Evolutionary conservation across 305 asterid genomes (phyloP), one percentile per base, ranked within the genome.

Genomic region (Coffea humblotiana): DNA sequence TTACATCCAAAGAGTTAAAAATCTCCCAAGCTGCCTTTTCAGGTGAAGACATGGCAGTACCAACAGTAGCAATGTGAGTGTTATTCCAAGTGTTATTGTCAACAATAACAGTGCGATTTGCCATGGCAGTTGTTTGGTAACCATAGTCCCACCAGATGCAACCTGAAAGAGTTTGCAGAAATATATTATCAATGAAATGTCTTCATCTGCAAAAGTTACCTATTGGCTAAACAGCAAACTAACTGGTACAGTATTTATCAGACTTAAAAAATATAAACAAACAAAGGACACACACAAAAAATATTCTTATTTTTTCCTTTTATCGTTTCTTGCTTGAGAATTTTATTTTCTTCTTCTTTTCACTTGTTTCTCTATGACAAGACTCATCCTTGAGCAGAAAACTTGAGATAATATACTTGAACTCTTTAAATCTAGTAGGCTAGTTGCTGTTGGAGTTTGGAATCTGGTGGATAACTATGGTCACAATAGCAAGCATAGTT

Each of bases 141-240:
- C 99, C 99, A 84, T 96, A 96, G 77, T 96, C 99, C 99, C 99
- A 96, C 99, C 99, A 96, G 99, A 94, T 48, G 99, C 99, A 88
- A 96, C 98, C 98, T 96, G 87, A 78, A 86, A 25, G 54, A 79
- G 83, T 80, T 79, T 58, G 78, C 83, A 77, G 78, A 83, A 78
- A 54, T 21, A 47, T 32, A 52, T 67, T 66, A 70, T 54, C 3
- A 71, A 54, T 71, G 64, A 51, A 68, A 58, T 47, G 66, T 68
- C 82, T 78, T 48, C 65, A 75, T 66, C 40, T 37, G 32, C 32
- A 29, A 83, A 78, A 40, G 76, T 61, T 71, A 66, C 25, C 63
- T n/a, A 18, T 71, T 67, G 45, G 51, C 77, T 52, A 48, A 2
- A 40, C 43, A 76, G 48, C 48, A 71, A 81, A 32, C 43, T 27